phyloP scores from a whole-genome alignment of 2,329 filamentous ascomycete genomes.

The Neoarthrinium moseri region DNA sequence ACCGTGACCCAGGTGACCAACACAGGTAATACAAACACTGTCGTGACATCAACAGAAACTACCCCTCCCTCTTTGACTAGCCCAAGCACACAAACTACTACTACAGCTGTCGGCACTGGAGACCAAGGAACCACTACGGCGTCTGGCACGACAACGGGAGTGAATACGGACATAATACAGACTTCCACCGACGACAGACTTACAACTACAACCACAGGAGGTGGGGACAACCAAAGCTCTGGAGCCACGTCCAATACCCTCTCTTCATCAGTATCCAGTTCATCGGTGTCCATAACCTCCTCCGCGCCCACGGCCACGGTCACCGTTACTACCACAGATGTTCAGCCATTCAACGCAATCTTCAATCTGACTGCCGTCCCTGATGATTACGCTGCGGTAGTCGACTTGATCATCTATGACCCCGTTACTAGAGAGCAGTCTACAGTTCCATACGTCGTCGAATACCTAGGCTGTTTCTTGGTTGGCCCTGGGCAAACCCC shows the following conservation, averaged over 20 bases:
- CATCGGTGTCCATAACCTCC: background rate
- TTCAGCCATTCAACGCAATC: constrained; percentile 5
- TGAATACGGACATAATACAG: too few relatives aligned
- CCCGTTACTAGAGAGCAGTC: background rate
- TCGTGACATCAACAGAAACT: background rate
- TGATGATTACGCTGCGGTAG: background rate
- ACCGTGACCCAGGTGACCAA: background rate
- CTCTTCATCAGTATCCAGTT: background rate
- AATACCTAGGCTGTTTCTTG: constrained; percentile 12
- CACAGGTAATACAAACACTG: background rate
- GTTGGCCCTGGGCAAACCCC: constrained; percentile 1
- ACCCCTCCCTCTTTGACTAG: too few relatives aligned
- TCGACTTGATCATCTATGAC: constrained; percentile 5
- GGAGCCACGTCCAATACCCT: too few relatives aligned
- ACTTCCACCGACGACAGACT: too few relatives aligned
- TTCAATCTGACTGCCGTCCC: constrained; percentile 6
- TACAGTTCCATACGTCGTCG: constrained; percentile 1
- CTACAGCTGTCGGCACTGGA: background rate
- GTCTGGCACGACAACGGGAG: background rate
- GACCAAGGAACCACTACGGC: background rate
- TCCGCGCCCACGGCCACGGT: constrained; percentile 4
- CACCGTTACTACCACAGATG: constrained; percentile 1
- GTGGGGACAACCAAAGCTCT: too few relatives aligned
- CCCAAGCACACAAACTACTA: background rate
- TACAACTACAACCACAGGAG: too few relatives aligned